Percentiles rank a stretch among this genome's conserved stretches.
phyloP scores from a whole-genome alignment of 2,329 filamentous ascomycete species.

The Uncinocarpus reesii region DNA sequence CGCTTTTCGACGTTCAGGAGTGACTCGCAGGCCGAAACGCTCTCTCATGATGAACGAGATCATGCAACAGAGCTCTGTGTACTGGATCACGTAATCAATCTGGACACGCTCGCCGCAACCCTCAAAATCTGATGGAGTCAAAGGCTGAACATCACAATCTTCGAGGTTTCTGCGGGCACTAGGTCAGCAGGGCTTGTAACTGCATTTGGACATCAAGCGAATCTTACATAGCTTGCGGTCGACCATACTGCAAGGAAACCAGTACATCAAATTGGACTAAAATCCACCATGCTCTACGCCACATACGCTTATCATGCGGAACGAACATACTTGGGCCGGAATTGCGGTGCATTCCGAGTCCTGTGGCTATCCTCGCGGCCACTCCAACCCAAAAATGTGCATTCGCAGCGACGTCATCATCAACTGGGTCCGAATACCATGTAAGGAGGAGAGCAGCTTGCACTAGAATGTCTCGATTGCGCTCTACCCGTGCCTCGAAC shows the following conservation, averaged over 20 bases:
- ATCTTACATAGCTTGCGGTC: conserved; percentile 42
- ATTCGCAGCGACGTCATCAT: conserved; percentile 47
- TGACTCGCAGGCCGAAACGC: conserved; percentile 34
- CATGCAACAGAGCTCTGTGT: conserved; percentile 43
- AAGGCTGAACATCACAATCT: conserved; percentile 42
- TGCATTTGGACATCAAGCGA: not conserved
- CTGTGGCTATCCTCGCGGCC: conserved; percentile 43
- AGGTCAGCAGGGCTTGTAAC: not conserved
- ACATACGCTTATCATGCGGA: conserved; percentile 35
- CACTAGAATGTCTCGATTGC: conserved; percentile 45
- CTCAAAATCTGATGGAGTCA: conserved; percentile 40
- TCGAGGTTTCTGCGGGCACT: conserved; percentile 35
- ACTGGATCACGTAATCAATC: conserved; percentile 39
- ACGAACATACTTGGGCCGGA: conserved; percentile 34
- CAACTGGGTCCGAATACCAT: conserved; percentile 45
- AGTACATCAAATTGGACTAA: conserved; percentile 38
- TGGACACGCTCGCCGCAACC: conserved; percentile 38
- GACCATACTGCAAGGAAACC: conserved; percentile 40
- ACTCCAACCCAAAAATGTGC: conserved; percentile 46
- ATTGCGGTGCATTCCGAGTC: conserved; percentile 46
- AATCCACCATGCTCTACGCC: conserved; percentile 37
- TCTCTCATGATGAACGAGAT: conserved; percentile 39
- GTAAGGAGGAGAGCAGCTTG: conserved; percentile 47
- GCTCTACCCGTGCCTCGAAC: conserved; percentile 45
- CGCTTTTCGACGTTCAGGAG: conserved; percentile 33